Evolutionary conservation across 768 basidiomycete genomes (phyloP).

Genomic region (Suillus luteus): DNA sequence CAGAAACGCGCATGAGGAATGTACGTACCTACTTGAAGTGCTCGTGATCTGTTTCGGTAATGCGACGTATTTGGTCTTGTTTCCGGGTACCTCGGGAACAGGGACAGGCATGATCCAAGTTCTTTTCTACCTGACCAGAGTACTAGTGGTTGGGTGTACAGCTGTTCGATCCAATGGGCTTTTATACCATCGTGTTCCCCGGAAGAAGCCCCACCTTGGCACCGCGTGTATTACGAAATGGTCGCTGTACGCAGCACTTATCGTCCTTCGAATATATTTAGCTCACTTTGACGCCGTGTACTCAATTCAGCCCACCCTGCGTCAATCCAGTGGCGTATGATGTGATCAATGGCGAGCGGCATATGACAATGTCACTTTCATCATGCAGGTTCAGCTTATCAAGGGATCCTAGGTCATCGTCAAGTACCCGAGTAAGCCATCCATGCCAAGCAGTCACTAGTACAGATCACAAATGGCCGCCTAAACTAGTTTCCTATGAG

Average conservation of each 20-base stretch:
- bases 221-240: constrained; percentile 18
- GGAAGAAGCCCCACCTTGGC: constrained; percentile 22
- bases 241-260: not conserved
- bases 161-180: too few relatives aligned
- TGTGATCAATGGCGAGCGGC: not conserved
- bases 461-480: not conserved
- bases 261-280: not conserved
- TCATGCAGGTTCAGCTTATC: not conserved
- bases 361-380: not conserved
- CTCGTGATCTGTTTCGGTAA: constrained; percentile 22
- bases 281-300: not conserved
- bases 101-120: constrained; percentile 26
- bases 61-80: constrained; percentile 31
- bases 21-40: constrained; percentile 22
- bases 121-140: not conserved
- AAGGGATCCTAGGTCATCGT: too few relatives aligned
- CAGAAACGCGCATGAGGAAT: constrained; percentile 15
- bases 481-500: not conserved
- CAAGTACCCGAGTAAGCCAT: not conserved
- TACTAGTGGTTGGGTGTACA: too few relatives aligned
- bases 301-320: not conserved
- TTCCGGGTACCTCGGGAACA: constrained; percentile 16
- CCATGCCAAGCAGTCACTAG: constrained; percentile 2
- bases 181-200: constrained; percentile 4
- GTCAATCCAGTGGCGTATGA: not conserved